Evolutionary conservation across 306 rosid species (phyloP).

Genomic region (Benincasa hispida): DNA sequence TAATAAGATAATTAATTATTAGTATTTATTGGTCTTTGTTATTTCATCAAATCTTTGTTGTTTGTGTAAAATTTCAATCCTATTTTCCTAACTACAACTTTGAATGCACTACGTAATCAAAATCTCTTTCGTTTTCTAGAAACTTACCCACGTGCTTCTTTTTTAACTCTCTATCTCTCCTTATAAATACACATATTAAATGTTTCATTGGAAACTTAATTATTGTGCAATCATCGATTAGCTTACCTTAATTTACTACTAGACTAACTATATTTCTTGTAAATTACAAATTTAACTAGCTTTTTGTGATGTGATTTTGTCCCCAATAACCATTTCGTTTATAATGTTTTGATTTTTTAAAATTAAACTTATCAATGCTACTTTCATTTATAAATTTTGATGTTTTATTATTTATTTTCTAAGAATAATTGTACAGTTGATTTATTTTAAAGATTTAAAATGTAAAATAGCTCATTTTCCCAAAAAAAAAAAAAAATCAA

Average conservation of each 20-base stretch:
- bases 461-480: too few relatives aligned
- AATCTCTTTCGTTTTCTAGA: not conserved
- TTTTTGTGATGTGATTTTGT: too few relatives aligned
- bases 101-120: constrained; percentile 7
- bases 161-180: not conserved
- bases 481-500: too few relatives aligned
- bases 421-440: too few relatives aligned
- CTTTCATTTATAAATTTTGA: too few relatives aligned
- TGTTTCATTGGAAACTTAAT: not conserved
- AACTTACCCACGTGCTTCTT: not conserved
- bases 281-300: not conserved
- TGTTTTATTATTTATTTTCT: too few relatives aligned
- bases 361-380: too few relatives aligned
- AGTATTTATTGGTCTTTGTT: not conserved
- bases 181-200: not conserved
- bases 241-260: not conserved
- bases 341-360: too few relatives aligned
- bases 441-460: too few relatives aligned
- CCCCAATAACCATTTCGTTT: too few relatives aligned
- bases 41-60: not conserved
- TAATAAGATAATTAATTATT: not conserved
- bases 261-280: not conserved
- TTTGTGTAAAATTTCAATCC: constrained; percentile 31
- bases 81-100: constrained; percentile 42
- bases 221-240: not conserved